A percentile compares a stretch with the other conserved stretches of the same genome.
These are phyloP conservation scores for Candida cerambycidarum DNA, from an alignment of 805 yeast species.

Conservation along the genomic window DNA sequence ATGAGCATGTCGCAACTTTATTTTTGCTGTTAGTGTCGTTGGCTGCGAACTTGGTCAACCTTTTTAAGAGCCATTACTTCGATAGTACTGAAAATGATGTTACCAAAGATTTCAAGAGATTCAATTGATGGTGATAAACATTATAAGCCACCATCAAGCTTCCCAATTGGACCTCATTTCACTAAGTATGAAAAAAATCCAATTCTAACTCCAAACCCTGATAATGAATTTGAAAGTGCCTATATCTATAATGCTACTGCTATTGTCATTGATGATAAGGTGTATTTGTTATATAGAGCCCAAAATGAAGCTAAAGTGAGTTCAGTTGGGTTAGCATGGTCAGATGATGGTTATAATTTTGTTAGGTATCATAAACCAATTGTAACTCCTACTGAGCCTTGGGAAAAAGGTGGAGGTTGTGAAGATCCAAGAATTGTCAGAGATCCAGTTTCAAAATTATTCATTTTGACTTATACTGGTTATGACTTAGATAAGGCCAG, in stretches of 20 bases:
- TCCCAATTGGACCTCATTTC: conserved; percentile 44
- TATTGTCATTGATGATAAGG: conserved; percentile 37
- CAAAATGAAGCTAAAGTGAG: conserved; percentile 34
- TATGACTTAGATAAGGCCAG: conserved; percentile 35
- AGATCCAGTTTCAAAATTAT: conserved; percentile 33
- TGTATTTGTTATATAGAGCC: conserved; percentile 39
- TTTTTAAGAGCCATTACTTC: no score
- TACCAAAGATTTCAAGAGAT: conserved; percentile 26
- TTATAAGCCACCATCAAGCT: conserved; percentile 33
- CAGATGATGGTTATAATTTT: conserved; percentile 37
- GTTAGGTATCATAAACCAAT: conserved; percentile 30
- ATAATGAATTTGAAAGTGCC: conserved; percentile 36
- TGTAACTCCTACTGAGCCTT: conserved; percentile 35
- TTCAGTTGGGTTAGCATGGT: conserved; percentile 43
- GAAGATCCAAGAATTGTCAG: conserved; percentile 45
- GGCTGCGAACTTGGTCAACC: not conserved
- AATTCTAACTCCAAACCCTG: conserved; percentile 38
- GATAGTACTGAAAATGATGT: no score
- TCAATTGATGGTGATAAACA: conserved; percentile 31
- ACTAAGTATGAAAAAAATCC: conserved; percentile 36
- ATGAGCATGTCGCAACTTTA: conserved; percentile 6
- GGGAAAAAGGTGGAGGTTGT: conserved; percentile 42
- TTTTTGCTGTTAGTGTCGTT: conserved; percentile 3
- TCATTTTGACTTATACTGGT: conserved; percentile 42
- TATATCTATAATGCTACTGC: conserved; percentile 44